phyloP scores from a whole-genome alignment of 1,284 basidiomycete species.

The Xerocomus minutiporus region DNA sequence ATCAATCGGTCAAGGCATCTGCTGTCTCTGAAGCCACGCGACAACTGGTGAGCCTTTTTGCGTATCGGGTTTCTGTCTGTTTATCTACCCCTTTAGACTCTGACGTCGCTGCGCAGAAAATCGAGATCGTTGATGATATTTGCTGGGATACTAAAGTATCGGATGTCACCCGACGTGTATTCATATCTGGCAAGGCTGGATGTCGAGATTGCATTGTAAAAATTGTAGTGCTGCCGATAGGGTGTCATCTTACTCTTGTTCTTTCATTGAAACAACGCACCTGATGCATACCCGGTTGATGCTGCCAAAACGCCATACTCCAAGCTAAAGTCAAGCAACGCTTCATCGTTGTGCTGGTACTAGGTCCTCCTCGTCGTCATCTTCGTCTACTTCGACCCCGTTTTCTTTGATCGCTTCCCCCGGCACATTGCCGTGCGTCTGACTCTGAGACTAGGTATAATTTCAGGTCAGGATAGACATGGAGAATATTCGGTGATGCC shows the following conservation, averaged over 20 bases:
- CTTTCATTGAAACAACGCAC: slow-evolving; percentile 15
- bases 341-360: slow-evolving; percentile 39
- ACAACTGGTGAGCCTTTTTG: slow-evolving; percentile 54
- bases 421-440: slow-evolving; percentile 9
- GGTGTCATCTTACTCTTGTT: background rate
- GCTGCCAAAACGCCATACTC: background rate
- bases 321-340: background rate
- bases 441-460: slow-evolving; percentile 23
- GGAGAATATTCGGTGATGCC: slow-evolving; percentile 14
- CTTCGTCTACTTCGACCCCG: slow-evolving; percentile 27
- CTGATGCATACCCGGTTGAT: slow-evolving; percentile 2
- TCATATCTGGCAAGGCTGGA: slow-evolving; percentile 78
- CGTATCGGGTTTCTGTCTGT: background rate
- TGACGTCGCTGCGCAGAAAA: slow-evolving; percentile 63
- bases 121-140: slow-evolving; percentile 82
- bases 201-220: slow-evolving; percentile 69
- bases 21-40: slow-evolving; percentile 66
- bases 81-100: slow-evolving; percentile 43
- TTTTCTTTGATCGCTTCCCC: slow-evolving; percentile 21
- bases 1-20: slow-evolving; percentile 73
- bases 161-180: slow-evolving; percentile 89
- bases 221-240: background rate
- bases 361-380: slow-evolving; percentile 27
- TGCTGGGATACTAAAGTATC: slow-evolving; percentile 81
- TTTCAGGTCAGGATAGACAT: background rate